phyloP scores from a whole-genome alignment of 2,329 filamentous ascomycete species.

The Aureobasidium sp. region DNA sequence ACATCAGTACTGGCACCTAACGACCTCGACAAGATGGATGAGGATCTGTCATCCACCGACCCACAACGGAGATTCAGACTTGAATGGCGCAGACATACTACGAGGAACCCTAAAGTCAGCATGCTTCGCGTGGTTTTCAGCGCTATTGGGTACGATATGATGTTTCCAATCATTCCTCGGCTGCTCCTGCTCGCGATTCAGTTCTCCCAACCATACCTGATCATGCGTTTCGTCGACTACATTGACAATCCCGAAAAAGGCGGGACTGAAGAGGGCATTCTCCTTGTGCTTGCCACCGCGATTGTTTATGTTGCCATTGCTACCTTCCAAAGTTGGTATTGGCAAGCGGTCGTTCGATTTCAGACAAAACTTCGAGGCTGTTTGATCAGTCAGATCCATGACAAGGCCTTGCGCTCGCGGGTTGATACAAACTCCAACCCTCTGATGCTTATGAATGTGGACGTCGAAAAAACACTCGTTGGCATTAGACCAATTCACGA shows the following conservation, averaged over 20 bases:
- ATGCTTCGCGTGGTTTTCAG: conserved; percentile 20
- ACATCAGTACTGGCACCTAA: conserved; percentile 23
- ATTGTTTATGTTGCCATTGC: conserved; percentile 22
- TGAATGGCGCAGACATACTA: conserved; percentile 19
- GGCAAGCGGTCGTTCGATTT: conserved; percentile 23
- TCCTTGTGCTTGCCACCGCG: conserved; percentile 25
- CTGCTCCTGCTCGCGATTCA: conserved; percentile 21
- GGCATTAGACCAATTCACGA: conserved; percentile 23
- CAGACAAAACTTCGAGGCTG: conserved; percentile 23
- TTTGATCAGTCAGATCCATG: conserved; percentile 24
- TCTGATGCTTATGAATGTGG: conserved; percentile 27
- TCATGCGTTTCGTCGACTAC: conserved; percentile 22
- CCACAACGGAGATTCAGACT: conserved; percentile 19
- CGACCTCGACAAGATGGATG: conserved; percentile 24
- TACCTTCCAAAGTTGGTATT: conserved; percentile 23
- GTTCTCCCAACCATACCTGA: conserved; percentile 25
- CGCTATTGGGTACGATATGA: conserved; percentile 22
- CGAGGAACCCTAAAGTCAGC: conserved; percentile 10
- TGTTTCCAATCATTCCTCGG: conserved; percentile 22
- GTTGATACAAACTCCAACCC: conserved; percentile 20
- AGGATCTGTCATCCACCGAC: conserved; percentile 23
- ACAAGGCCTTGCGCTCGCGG: conserved; percentile 21
- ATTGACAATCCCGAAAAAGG: conserved; percentile 18
- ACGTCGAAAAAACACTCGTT: conserved; percentile 26
- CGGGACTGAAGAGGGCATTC: conserved; percentile 22